Conservation (phyloP, 805 yeast genomes). For the Zygoascus ofunaensis region DNA sequence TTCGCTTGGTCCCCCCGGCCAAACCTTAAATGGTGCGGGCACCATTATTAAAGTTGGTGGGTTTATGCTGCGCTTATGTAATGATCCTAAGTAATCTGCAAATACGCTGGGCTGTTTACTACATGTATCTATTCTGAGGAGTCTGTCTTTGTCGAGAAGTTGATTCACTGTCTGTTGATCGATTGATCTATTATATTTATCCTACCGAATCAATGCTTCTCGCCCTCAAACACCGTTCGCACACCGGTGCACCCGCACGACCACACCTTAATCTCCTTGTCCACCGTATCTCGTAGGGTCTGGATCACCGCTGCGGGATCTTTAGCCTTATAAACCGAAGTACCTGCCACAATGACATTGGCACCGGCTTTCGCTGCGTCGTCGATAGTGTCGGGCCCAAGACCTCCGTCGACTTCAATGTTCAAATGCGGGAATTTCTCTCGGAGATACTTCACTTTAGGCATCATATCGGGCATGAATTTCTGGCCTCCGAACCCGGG, state of each 20-base stretch:
- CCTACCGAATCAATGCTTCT: too few relatives aligned
- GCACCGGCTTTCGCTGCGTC: conserved; percentile 96
- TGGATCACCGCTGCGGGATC: conserved; percentile 70
- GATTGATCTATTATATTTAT: too few relatives aligned
- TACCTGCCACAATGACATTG: conserved; percentile 95
- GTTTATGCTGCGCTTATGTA: too few relatives aligned
- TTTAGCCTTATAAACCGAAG: conserved; percentile 79
- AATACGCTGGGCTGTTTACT: too few relatives aligned
- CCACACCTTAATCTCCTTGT: conserved; percentile 1
- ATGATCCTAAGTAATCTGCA: too few relatives aligned
- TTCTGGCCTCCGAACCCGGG: conserved; percentile 99
- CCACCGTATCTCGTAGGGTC: conserved; percentile 11
- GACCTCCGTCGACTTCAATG: conserved; percentile 95
- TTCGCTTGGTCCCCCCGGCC: too few relatives aligned
- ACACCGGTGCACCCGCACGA: background rate
- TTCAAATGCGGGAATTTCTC: conserved; percentile 64
- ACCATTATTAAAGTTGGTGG: too few relatives aligned
- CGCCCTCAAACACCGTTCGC: background rate
- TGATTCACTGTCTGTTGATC: too few relatives aligned
- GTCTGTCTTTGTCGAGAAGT: too few relatives aligned
- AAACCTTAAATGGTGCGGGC: too few relatives aligned
- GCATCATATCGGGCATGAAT: conserved; percentile 94
- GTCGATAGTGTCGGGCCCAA: conserved; percentile 76
- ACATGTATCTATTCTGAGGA: too few relatives aligned
- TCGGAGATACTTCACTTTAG: conserved; percentile 76